Evolutionary conservation across 805 yeast species (phyloP), one percentile per base, ranked within the genome.

Genomic region (Grigorovia humatica): DNA sequence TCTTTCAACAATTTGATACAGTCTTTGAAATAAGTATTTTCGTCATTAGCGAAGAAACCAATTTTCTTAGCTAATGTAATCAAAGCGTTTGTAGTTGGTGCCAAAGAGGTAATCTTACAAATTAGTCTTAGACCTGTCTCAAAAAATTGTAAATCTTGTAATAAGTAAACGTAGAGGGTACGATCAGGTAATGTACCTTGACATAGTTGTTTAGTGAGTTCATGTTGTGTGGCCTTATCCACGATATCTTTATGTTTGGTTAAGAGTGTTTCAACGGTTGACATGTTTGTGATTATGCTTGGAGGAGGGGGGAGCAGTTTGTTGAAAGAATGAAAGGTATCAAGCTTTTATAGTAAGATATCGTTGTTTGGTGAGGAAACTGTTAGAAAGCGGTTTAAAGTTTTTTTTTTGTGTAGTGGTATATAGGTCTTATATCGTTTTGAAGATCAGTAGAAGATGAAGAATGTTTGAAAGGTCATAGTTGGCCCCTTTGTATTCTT

Each of bases 111-210:
- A 1, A 74, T 66, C 52, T 70, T 75, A 9, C 77, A 77, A 13
- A 76, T 66, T 13, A 76, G 55, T 42, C 71, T 68, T 43, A 78
- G 52, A 1, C 77, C 74, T 6, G 65, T 53, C 45, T 71, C 72
- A 59, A 77, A 78, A 55, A 71, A 78, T 49, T 70, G 71, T 52
- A 75, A 59, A 58, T 78, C 83, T 57, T 78, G 82, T 1, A 69
- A 67, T 48, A 77, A 56, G 54, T 78, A 78, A 1, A 74, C 69
- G 58, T 64, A 73, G 15, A 77, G 62, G 41, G 62, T 71, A 47
- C 68, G 59, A 54, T 75, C 74, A 0, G 73, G 63, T 13, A 78
- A 60, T 1, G 72, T 67, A 1, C 82, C 83, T 11, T 56, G 56
- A 55, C 80, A 76, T 43, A 75, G 57, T 53, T 78, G 78, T 41